Base-by-base conservation (phyloP, 139 green algal genomes). In the Volvox africanus region DNA sequence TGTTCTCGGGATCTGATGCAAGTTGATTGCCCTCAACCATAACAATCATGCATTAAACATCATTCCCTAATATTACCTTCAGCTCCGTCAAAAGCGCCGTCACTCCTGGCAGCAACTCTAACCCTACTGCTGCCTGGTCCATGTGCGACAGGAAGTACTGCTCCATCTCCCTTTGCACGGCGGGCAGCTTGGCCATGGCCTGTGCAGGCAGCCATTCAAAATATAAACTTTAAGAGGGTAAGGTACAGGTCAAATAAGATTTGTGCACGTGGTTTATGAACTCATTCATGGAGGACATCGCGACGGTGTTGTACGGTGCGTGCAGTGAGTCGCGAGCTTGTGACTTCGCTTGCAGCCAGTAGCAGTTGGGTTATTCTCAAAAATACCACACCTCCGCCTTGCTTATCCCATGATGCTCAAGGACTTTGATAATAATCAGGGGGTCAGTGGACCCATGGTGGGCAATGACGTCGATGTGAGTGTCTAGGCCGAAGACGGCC, bases 361-460 rank as follows among this genome's bases (percentile, higher is more conserved):
- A 55, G 9, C 44, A 55, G 44, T 55, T 55, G 44, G 44, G 9
- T 55, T 55, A 55, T 55, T 55, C 9, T 55, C 9, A 55, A 55
- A 55, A 55, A 9, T 14, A 9, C 14, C 84, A 33, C 73, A 95
- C 94, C 93, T 95, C 55, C 17, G 94, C 91, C 62, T 94, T 95
- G n/a, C 36, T n/a, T 0, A 97, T 90, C 32, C 94, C 93, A 36
- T 95, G 92, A 82, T 93, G 87, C 61, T 94, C 85, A 32, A 96
- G 50, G 9, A 97, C 93, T 88, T 95, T 95, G 82, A 96, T 89
- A 0, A 93, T 67, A 44, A 96, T 96, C 14, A 97, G 92, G 0
- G 95, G 94, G 69, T 96, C 95, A 1, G 94, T 94, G 37, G 73
- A 88, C 24, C 90, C 92, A 21, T 95, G 90, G 30, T 92, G 86